These are phyloP conservation scores for Psidium guajava DNA, from an alignment of 345 rosid genomes.

Conservation along the genomic window DNA sequence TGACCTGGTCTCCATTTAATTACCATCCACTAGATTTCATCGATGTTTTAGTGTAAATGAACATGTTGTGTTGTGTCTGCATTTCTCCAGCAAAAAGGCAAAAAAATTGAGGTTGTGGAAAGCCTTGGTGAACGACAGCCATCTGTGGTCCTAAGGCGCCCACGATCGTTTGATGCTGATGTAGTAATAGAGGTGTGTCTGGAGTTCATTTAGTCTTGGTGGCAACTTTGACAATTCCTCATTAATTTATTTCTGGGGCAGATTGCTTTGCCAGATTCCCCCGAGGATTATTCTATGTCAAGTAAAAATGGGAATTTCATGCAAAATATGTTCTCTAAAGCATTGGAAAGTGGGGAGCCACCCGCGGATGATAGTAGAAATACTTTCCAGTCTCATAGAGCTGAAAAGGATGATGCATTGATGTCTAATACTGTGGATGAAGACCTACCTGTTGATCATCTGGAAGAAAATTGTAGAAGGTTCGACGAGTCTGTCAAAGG, in stretches of 20 bases:
- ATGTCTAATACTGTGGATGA: not conserved
- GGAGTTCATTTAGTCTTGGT: not conserved
- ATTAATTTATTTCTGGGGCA: constrained; percentile 9
- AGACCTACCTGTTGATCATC: constrained; percentile 3
- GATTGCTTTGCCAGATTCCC: constrained; percentile 40
- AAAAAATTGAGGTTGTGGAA: constrained; percentile 49
- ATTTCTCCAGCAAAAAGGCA: constrained; percentile 36
- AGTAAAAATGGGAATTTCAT: constrained; percentile 13
- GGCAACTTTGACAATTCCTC: not conserved
- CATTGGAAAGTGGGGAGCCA: constrained; percentile 11
- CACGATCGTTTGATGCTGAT: constrained; percentile 36
- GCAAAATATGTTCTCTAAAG: not conserved
- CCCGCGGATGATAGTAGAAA: constrained; percentile 1
- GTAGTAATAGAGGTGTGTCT: constrained; percentile 53
- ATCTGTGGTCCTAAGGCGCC: constrained; percentile 27
- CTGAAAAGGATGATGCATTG: constrained; percentile 14
- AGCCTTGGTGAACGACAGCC: constrained; percentile 41
- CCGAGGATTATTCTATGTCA: constrained; percentile 18
- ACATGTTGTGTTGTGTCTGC: not conserved
- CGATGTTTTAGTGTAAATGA: not conserved
- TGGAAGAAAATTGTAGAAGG: constrained; percentile 11
- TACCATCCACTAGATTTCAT: not conserved
- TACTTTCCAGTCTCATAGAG: constrained; percentile 3
- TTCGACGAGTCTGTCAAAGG: constrained; percentile 2
- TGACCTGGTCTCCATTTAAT: not conserved